phyloP scores from a whole-genome alignment of 2,329 filamentous ascomycete genomes.

The Ascochyta rabiei region DNA sequence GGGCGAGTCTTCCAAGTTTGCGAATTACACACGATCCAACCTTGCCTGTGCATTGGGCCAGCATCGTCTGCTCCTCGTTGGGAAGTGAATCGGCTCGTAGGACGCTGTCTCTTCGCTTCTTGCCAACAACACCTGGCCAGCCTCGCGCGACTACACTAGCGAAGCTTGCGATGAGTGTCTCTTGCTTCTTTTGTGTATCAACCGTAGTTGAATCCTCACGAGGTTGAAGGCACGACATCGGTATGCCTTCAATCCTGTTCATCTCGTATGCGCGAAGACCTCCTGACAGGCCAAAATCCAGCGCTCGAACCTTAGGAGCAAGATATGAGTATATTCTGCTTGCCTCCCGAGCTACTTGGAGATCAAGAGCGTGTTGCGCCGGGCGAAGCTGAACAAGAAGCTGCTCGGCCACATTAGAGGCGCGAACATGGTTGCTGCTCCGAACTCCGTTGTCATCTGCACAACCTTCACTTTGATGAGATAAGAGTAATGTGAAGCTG shows the following conservation, averaged over 20 bases:
- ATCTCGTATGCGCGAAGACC: constrained; percentile 34
- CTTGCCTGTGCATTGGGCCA: constrained; percentile 33
- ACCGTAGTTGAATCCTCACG: constrained; percentile 2
- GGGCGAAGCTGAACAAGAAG: constrained; percentile 40
- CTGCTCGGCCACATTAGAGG: neutral
- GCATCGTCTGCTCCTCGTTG: constrained; percentile 5
- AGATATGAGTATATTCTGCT: constrained; percentile 25
- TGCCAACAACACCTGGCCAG: constrained; percentile 18
- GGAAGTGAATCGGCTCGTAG: constrained; percentile 29
- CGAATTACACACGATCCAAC: constrained; percentile 35
- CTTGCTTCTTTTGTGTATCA: constrained; percentile 16
- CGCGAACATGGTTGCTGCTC: too few species aligned
- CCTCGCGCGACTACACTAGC: constrained; percentile 34
- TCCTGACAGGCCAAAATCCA: constrained; percentile 18
- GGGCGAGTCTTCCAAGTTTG: constrained; percentile 34
- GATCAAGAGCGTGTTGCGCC: constrained; percentile 27
- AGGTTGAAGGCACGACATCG: constrained; percentile 25
- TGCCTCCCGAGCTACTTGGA: constrained; percentile 28
- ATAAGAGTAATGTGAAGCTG: constrained; percentile 27
- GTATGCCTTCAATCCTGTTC: constrained; percentile 30
- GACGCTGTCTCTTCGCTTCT: constrained; percentile 5
- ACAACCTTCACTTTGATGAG: neutral
- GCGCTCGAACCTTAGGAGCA: constrained; percentile 25
- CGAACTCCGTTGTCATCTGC: neutral
- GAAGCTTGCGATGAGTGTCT: constrained; percentile 36